Evolutionary conservation across 192 early-diverging fungal species (phyloP).

Genomic region (Geosiphon pyriformis): DNA sequence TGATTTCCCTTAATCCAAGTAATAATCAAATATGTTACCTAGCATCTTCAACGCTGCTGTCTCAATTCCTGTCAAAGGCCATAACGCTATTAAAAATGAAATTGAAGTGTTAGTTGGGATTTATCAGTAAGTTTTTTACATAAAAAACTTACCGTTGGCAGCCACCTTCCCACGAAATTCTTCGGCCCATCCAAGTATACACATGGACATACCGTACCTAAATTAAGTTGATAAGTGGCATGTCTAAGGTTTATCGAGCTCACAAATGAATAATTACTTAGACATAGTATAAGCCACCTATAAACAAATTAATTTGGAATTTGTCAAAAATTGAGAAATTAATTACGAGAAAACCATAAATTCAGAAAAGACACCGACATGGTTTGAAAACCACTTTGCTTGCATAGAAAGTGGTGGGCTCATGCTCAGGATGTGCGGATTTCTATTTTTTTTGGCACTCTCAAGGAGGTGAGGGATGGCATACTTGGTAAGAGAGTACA

Average conservation of each 20-base stretch:
- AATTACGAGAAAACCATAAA: too few species aligned
- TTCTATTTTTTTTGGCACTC: conserved; percentile 42
- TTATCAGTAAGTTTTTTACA: too few species aligned
- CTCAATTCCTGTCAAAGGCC: conserved; percentile 70
- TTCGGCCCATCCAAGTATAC: conserved; percentile 63
- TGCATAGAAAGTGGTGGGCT: conserved; percentile 67
- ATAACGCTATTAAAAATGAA: conserved; percentile 25
- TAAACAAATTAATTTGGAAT: not conserved
- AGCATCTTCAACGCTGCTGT: conserved; percentile 61
- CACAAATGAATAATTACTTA: conserved; percentile 34
- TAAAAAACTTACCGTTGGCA: conserved; percentile 47
- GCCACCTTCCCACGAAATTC: conserved; percentile 62
- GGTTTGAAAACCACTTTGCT: conserved; percentile 61
- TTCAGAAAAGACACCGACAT: conserved; percentile 39
- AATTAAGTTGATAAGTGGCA: conserved; percentile 22
- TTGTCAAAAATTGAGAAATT: not conserved
- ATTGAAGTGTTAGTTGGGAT: not conserved
- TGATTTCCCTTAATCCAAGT: too few species aligned
- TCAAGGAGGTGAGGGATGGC: conserved; percentile 63
- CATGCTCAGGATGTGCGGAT: conserved; percentile 72
- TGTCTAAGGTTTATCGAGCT: conserved; percentile 31
- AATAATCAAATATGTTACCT: conserved; percentile 23
- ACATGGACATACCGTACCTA: conserved; percentile 64
- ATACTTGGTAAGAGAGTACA: conserved; percentile 20
- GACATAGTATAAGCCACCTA: conserved; percentile 49